phyloP scores from a whole-genome alignment of 179 eudicot genomes.

The Actinidia arguta region DNA sequence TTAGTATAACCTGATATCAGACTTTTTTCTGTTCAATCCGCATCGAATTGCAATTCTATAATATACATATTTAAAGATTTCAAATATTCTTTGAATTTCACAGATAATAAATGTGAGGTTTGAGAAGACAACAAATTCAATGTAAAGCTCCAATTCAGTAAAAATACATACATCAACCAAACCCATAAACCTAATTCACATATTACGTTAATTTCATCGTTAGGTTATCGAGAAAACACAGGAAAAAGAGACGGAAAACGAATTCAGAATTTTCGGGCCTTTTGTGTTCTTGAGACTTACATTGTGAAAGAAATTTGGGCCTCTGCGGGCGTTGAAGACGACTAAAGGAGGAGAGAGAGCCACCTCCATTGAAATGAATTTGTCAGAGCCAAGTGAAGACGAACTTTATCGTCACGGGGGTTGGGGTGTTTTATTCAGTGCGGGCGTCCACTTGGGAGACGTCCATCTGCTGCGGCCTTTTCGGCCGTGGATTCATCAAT shows the following conservation, averaged over 20 bases:
- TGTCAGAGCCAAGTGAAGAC: not conserved
- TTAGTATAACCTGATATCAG: too few relatives aligned
- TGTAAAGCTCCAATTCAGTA: not conserved
- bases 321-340: conserved; percentile 5
- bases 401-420: not conserved
- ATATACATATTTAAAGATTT: too few relatives aligned
- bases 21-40: too few relatives aligned
- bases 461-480: not conserved
- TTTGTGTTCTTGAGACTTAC: not conserved
- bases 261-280: not conserved
- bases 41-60: too few relatives aligned
- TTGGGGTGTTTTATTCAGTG: not conserved
- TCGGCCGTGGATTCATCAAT: too few relatives aligned
- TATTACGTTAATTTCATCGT: too few relatives aligned
- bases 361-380: conserved; percentile 26
- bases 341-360: conserved; percentile 23
- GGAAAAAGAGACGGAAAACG: not conserved
- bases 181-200: not conserved
- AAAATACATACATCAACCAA: not conserved
- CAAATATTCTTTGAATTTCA: too few relatives aligned
- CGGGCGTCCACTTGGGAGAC: not conserved
- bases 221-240: too few relatives aligned
- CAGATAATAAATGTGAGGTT: too few relatives aligned
- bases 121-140: too few relatives aligned
- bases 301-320: conserved; percentile 5